Evolutionary conservation across 768 basidiomycete genomes (phyloP).

Genomic region (Dioszegia crocea): DNA sequence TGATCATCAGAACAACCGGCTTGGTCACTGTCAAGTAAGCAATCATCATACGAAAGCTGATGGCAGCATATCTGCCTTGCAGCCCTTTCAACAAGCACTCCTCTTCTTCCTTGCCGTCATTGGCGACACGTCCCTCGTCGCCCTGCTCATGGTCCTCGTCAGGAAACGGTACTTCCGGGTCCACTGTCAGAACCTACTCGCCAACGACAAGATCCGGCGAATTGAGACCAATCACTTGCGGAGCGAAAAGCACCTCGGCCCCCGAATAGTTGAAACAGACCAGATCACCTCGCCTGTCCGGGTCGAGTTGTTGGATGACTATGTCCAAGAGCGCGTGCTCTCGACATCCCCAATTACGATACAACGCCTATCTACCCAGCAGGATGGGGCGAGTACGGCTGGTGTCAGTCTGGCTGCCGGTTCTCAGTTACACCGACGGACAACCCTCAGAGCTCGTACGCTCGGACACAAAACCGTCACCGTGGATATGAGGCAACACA

Average conservation of each 20-base stretch:
- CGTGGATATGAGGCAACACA: not conserved
- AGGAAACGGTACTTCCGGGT: constrained; percentile 34
- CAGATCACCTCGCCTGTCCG: not conserved
- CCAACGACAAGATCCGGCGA: constrained; percentile 24
- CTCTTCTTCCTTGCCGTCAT: constrained; percentile 25
- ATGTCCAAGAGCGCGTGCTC: not conserved
- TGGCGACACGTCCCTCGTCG: constrained; percentile 32
- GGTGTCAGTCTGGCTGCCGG: no score
- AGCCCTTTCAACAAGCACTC: constrained; percentile 22
- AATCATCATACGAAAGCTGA: not conserved
- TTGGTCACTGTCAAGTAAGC: constrained; percentile 40
- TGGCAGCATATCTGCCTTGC: constrained; percentile 17
- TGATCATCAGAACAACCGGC: constrained; percentile 31
- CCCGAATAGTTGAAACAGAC: not conserved
- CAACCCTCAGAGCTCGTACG: not conserved
- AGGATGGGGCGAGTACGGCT: no score
- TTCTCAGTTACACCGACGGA: not conserved
- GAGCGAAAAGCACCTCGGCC: not conserved
- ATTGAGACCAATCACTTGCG: not conserved
- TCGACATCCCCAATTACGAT: not conserved
- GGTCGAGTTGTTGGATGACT: not conserved
- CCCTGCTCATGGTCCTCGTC: constrained; percentile 39
- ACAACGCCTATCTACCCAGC: not conserved
- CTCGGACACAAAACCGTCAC: not conserved
- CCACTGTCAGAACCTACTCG: constrained; percentile 33